Evolutionary conservation across 345 rosid species (phyloP).

Genomic region (Conringia planisiliqua): DNA sequence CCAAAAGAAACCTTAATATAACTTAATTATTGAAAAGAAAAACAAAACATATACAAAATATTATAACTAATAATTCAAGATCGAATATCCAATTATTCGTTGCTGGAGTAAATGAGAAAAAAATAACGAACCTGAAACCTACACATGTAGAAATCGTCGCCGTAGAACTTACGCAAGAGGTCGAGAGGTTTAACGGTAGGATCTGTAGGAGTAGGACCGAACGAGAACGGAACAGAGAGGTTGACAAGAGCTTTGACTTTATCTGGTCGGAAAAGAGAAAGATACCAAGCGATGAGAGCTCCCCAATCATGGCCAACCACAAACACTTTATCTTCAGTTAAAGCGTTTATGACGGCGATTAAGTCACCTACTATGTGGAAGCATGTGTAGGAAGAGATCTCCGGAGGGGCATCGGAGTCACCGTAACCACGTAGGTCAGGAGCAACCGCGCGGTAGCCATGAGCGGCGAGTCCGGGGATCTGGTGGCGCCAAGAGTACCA

Average conservation of each 20-base stretch:
- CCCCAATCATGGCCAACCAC: slow-evolving; percentile 41
- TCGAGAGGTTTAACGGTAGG: slow-evolving; percentile 42
- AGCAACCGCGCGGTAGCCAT: slow-evolving; percentile 35
- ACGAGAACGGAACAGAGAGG: slow-evolving; percentile 29
- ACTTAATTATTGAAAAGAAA: neutral
- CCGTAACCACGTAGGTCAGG: slow-evolving; percentile 39
- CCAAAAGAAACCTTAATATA: neutral
- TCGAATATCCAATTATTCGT: neutral
- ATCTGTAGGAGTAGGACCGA: neutral
- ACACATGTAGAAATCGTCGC: slow-evolving; percentile 70
- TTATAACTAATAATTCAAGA: neutral
- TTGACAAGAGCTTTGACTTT: slow-evolving; percentile 33
- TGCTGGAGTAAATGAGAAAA: neutral
- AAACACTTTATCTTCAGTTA: slow-evolving; percentile 33
- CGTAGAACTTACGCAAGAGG: slow-evolving; percentile 41
- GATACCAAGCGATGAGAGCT: slow-evolving; percentile 34
- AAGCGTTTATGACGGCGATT: neutral
- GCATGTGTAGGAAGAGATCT: slow-evolving; percentile 28
- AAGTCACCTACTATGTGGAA: slow-evolving; percentile 30
- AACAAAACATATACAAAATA: neutral
- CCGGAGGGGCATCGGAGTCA: slow-evolving; percentile 23
- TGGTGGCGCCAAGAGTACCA: slow-evolving; percentile 42
- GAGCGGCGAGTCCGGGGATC: slow-evolving; percentile 29
- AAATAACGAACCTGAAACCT: slow-evolving; percentile 66
- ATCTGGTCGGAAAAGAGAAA: slow-evolving; percentile 31